Base-by-base conservation (phyloP, 2,329 filamentous ascomycete species). In the Ilyonectria destructans region DNA sequence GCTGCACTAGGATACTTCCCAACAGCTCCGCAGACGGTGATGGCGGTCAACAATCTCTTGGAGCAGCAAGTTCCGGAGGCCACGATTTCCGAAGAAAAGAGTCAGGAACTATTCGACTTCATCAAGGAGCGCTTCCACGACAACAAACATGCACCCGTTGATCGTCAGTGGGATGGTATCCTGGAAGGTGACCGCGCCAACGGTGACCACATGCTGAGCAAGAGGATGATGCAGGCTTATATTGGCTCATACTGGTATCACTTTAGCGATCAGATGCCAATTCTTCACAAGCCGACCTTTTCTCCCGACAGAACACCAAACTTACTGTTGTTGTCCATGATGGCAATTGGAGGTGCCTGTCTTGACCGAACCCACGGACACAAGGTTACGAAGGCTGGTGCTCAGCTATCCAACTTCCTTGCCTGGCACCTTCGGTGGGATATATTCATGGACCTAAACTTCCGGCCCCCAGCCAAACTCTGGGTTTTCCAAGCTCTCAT, bases 391-490 rank as follows among this genome's bases (percentile, higher is more conserved):
- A 89, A 92, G 75, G 89, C 90, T 17, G 94, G 93, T n/a, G 91
- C 93, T 1, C 90, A 95, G 71, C 84, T 98, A 23, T 94, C 95
- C 26, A 96, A 95, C 78, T 97, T 98, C 76, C 83, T 98, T 37
- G 95, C 94, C 1, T 96, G 93, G 91, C 94, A 98, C 81, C 84
- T 98, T n/a, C 89, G 96, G 62, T 98, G 95, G 94, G 93, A 97
- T 79, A 93, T 98, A 43, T 98, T 98, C 78, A 96, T 95, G 87
- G 93, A 98, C 78, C 87, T 89, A 15, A 94, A 95, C 80, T 98
- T 97, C 82, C 88, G 94, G 19, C 95, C 96, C 1, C 96, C 96
- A 0, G 96, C 96, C 9, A 97, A 97, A 81, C 83, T 99, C 8
- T 99, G 96, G 96, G 90, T 97, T 0, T 98, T 98, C 82, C 96